These are phyloP conservation scores for Pythium graminicola DNA, from an alignment of 352 stramenopile genomes.

Conservation along the genomic window DNA sequence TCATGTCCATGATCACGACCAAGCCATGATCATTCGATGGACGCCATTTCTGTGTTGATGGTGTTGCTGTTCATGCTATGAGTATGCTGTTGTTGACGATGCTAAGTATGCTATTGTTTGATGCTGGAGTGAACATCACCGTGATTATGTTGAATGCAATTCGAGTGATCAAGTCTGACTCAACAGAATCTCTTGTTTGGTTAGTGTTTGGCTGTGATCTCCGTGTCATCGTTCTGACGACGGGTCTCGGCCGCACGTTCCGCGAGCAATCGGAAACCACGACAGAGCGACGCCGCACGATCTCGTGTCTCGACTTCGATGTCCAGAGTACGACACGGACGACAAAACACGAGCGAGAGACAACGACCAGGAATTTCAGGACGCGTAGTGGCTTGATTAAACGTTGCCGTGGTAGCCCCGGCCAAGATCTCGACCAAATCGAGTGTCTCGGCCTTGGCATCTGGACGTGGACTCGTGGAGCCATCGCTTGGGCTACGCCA, in stretches of 20 bases:
- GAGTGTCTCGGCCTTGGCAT: slow-evolving; percentile 44
- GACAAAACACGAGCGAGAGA: slow-evolving; percentile 65
- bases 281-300: slow-evolving; percentile 37
- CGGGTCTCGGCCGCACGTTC: slow-evolving; percentile 38
- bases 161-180: no score
- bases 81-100: no score
- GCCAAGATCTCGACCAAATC: slow-evolving; percentile 47
- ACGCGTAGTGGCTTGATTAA: slow-evolving; percentile 32
- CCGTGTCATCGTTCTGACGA: slow-evolving; percentile 5
- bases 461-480: slow-evolving; percentile 32
- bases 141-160: no score
- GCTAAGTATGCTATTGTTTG: no score
- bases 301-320: slow-evolving; percentile 50
- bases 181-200: not conserved
- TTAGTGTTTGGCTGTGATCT: not conserved
- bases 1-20: no score
- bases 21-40: no score
- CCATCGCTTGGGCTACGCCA: slow-evolving; percentile 31
- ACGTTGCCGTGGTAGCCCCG: slow-evolving; percentile 41
- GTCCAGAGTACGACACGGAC: slow-evolving; percentile 65
- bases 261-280: slow-evolving; percentile 52
- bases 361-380: slow-evolving; percentile 32
- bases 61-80: no score
- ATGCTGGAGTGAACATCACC: no score
- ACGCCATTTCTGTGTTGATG: no score